Evolutionary conservation across 805 yeast species (phyloP), one percentile per base, ranked within the genome.

Genomic region (Yarrowia sp.): DNA sequence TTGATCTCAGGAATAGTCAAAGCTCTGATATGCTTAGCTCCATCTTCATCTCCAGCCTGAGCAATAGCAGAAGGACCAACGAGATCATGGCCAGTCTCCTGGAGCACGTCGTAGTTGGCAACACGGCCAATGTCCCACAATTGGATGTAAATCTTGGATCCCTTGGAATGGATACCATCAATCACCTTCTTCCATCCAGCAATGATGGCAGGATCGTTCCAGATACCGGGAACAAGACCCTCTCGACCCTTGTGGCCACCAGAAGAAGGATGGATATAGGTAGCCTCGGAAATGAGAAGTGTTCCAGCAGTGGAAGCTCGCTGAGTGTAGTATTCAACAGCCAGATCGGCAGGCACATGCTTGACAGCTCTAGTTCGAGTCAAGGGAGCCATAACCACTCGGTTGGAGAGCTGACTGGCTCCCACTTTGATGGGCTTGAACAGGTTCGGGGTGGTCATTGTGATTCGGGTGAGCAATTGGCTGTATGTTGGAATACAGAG

Each of bases 131-230:
- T 75, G 43, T 74, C 78, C 80, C 83, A 82, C 53, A 85, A 68
- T 73, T 85, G 87, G 69, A 77, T 48, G 40, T 77, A 74, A 22
- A 80, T 70, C 50, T 72, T 77, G 0, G 82, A 79, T 0, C 75
- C 76, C 69, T 82, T 80, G 2, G 72, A 77, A 71, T 85, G 88
- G 26, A 83, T 82, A 14, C 75, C 79, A 41, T 83, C 82, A 38
- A 75, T 77, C 56, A 85, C 79, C 56, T 73, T 74, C 70, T 80
- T 80, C 97, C 97, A 92, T 0, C 94, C 96, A 78, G 89, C 95
- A 32, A 56, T 32, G 64, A 92, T 85, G 72, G 89, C 93, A 73
- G 89, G 92, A 75, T 90, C 91, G 0, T 89, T 82, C 93, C 91
- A 90, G 45, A 77, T 71, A 16, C 79, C 78, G 16, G 79, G 77